Percentiles rank a stretch among this genome's conserved stretches.
Evolutionary conservation across 352 stramenopile species (phyloP).

Genomic region (Globisporangium abappressorium): DNA sequence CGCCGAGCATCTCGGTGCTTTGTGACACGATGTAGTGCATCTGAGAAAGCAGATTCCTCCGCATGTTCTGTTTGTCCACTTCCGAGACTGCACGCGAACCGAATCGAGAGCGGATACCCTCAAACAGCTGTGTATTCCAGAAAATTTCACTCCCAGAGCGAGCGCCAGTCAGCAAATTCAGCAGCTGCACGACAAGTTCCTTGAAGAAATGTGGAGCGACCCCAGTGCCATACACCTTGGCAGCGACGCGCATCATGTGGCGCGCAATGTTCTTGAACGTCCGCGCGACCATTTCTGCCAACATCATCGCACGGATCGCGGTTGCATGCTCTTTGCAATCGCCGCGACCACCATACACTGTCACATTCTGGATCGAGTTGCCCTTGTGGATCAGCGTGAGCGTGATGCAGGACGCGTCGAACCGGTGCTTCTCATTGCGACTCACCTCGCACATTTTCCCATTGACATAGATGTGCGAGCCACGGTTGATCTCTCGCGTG

Average conservation of each 20-base stretch:
- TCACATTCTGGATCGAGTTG: constrained; percentile 74
- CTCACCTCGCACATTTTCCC: constrained; percentile 52
- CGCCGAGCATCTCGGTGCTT: constrained; percentile 51
- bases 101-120: constrained; percentile 76
- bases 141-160: constrained; percentile 57
- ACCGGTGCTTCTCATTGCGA: constrained; percentile 34
- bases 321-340: constrained; percentile 53
- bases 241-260: constrained; percentile 54
- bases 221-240: constrained; percentile 33
- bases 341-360: constrained; percentile 57
- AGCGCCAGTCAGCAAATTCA: constrained; percentile 74
- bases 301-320: constrained; percentile 56
- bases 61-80: constrained; percentile 79
- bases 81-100: constrained; percentile 57
- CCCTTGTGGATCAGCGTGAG: constrained; percentile 51
- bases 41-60: constrained; percentile 42
- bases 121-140: constrained; percentile 69
- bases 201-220: constrained; percentile 43
- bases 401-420: constrained; percentile 59
- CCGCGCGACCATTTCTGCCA: constrained; percentile 86
- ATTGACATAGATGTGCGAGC: constrained; percentile 54
- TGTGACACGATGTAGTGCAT: constrained; percentile 55
- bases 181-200: constrained; percentile 43
- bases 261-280: constrained; percentile 88
- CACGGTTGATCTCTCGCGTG: constrained; percentile 76